Percentiles rank a stretch among this genome's conserved stretches.
phyloP scores from a whole-genome alignment of 1,284 basidiomycete genomes.

The Xerocomus minutiporus region DNA sequence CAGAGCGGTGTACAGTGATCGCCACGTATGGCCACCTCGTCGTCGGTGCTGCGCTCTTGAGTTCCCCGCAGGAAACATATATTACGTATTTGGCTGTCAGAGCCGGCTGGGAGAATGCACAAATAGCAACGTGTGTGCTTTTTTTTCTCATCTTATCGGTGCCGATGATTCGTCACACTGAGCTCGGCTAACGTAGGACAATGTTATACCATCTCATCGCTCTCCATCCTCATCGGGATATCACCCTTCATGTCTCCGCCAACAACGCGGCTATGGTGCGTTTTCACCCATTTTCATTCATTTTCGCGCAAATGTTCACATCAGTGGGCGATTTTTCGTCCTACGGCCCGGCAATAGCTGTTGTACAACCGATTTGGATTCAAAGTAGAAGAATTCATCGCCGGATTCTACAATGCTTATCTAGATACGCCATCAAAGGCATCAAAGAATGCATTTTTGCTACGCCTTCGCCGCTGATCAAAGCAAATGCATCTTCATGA shows the following conservation, averaged over 20 bases:
- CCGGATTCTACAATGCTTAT: slow-evolving; percentile 74
- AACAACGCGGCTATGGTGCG: slow-evolving; percentile 74
- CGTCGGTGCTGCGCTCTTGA: slow-evolving; percentile 69
- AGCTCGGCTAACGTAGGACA: slow-evolving; percentile 42
- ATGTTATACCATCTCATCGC: slow-evolving; percentile 64
- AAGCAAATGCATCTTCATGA: neutral
- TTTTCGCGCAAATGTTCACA: neutral
- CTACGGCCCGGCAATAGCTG: slow-evolving; percentile 39
- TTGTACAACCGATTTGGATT: slow-evolving; percentile 80
- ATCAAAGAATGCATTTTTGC: slow-evolving; percentile 72
- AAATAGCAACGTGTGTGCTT: slow-evolving; percentile 62
- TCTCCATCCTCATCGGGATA: slow-evolving; percentile 43
- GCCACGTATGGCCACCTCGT: slow-evolving; percentile 69
- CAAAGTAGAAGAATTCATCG: slow-evolving; percentile 53
- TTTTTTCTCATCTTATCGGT: neutral
- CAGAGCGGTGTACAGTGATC: slow-evolving; percentile 66
- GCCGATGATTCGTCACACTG: neutral
- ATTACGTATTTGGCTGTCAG: slow-evolving; percentile 74
- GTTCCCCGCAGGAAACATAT: slow-evolving; percentile 72
- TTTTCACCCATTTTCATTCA: neutral
- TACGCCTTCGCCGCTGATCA: slow-evolving; percentile 42
- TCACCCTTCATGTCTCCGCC: slow-evolving; percentile 74
- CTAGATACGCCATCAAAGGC: slow-evolving; percentile 58
- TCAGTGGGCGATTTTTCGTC: neutral
- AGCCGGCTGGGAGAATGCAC: slow-evolving; percentile 70